Percentiles rank a stretch among this genome's conserved stretches.
Conservation (phyloP, 1,284 basidiomycete species). For the Apiotrichum gamsii region DNA sequence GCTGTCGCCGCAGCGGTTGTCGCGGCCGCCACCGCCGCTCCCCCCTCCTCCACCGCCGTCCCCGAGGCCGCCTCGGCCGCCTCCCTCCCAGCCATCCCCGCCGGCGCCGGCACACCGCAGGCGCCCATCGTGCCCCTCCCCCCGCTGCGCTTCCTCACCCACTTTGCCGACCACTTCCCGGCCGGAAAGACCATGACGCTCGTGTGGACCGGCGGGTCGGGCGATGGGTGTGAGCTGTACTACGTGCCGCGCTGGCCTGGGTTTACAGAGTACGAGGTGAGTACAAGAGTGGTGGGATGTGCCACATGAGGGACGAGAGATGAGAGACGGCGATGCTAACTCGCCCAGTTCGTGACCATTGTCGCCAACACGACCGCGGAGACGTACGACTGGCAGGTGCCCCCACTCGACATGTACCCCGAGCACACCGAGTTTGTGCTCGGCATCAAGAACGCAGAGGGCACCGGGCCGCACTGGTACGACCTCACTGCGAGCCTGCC, state of each 20-base stretch:
- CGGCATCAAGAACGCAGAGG: constrained; percentile 25
- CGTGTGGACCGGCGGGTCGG: constrained; percentile 28
- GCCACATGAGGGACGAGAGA: neutral
- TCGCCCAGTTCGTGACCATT: constrained; percentile 22
- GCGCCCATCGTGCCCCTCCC: neutral
- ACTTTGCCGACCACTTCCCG: constrained; percentile 5
- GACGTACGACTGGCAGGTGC: constrained; percentile 22
- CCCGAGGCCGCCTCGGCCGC: no score
- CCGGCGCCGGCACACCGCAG: no score
- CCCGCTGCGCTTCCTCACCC: constrained; percentile 10
- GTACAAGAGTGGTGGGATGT: constrained; percentile 1
- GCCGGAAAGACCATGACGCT: constrained; percentile 19
- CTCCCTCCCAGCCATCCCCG: no score
- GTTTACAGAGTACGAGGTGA: constrained; percentile 24
- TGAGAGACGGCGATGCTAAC: neutral
- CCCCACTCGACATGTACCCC: constrained; percentile 16
- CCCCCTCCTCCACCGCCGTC: no score
- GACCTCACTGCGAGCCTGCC: constrained; percentile 21
- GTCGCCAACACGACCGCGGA: constrained; percentile 12
- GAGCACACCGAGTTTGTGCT: constrained; percentile 29
- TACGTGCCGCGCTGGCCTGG: constrained; percentile 33
- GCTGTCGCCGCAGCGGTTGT: no score
- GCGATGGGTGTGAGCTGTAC: constrained; percentile 22
- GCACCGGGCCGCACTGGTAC: constrained; percentile 24
- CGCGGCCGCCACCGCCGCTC: no score